Percentiles rank a stretch among this genome's conserved stretches.
These are phyloP conservation scores for Nemania sp. DNA, from an alignment of 2,329 filamentous ascomycete species.

Conservation along the genomic window DNA sequence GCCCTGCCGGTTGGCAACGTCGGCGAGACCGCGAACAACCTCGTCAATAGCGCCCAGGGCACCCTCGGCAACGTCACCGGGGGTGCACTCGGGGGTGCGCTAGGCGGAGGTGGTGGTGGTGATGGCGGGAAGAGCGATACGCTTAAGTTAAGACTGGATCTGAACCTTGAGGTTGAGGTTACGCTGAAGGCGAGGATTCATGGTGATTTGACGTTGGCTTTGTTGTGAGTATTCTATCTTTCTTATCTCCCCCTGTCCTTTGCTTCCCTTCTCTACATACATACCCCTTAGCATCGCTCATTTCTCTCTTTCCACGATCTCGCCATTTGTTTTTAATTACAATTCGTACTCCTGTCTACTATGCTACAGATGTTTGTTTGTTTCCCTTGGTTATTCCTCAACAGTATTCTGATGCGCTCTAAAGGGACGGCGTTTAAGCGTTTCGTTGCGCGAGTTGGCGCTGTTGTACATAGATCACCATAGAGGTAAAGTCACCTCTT, in stretches of 20 bases:
- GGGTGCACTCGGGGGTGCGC: conserved; percentile 41
- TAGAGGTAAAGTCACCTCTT: conserved; percentile 31
- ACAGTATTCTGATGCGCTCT: conserved; percentile 36
- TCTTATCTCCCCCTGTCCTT: conserved; percentile 1
- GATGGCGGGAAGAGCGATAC: conserved; percentile 66
- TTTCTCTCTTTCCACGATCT: no score
- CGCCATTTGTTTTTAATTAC: no score
- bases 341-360: no score
- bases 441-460: conserved; percentile 15
- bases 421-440: conserved; percentile 46
- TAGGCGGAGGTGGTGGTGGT: conserved; percentile 52
- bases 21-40: conserved; percentile 49
- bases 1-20: conserved; percentile 49
- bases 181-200: conserved; percentile 88
- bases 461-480: conserved; percentile 11
- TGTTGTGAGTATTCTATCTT: conserved; percentile 63
- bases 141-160: conserved; percentile 78
- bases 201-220: conserved; percentile 82
- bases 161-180: conserved; percentile 87
- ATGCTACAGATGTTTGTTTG: conserved; percentile 12
- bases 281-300: no score
- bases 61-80: conserved; percentile 48
- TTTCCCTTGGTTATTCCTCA: background rate
- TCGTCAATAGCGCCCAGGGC: conserved; percentile 47
- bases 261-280: background rate